Conservation (phyloP, 2,329 filamentous ascomycete species). For the Scedosporium aurantiacum region DNA sequence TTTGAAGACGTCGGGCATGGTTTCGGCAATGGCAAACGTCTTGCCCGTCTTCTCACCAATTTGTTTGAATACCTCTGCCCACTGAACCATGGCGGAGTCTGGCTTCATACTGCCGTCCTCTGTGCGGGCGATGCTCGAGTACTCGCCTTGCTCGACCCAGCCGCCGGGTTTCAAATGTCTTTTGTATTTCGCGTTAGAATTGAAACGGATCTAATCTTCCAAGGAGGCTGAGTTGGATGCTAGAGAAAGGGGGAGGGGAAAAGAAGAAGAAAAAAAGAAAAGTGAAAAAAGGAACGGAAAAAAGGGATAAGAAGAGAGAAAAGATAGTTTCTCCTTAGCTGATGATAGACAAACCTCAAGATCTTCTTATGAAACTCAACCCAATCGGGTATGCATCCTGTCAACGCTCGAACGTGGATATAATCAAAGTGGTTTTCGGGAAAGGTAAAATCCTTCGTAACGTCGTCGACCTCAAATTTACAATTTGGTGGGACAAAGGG, state of each 20-base stretch:
- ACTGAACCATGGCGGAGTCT: slow-evolving; percentile 12
- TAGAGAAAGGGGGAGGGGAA: slow-evolving; percentile 21
- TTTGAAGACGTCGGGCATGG: slow-evolving; percentile 3
- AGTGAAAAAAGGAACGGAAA: too few species aligned
- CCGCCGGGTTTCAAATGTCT: slow-evolving; percentile 15
- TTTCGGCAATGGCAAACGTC: slow-evolving; percentile 11
- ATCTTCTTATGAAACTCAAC: slow-evolving; percentile 35
- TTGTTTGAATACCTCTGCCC: slow-evolving; percentile 10
- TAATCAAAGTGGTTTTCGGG: slow-evolving; percentile 41
- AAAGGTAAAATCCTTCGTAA: slow-evolving; percentile 38
- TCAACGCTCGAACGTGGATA: slow-evolving; percentile 44
- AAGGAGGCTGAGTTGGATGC: too few species aligned
- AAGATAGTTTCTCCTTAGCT: too few species aligned
- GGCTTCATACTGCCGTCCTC: slow-evolving; percentile 18
- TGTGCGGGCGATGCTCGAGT: slow-evolving; percentile 4
- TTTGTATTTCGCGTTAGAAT: neutral
- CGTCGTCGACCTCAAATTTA: slow-evolving; percentile 53
- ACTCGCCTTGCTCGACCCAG: slow-evolving; percentile 14
- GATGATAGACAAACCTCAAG: slow-evolving; percentile 23
- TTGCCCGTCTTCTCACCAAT: slow-evolving; percentile 13
- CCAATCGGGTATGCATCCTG: slow-evolving; percentile 43
- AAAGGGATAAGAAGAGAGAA: too few species aligned
- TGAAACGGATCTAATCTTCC: too few species aligned
- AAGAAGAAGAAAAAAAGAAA: neutral
- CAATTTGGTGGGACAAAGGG: slow-evolving; percentile 49